Percentiles rank a stretch among this genome's conserved stretches.
Conservation (phyloP, 768 basidiomycete species). For the Amylocystis lapponica region DNA sequence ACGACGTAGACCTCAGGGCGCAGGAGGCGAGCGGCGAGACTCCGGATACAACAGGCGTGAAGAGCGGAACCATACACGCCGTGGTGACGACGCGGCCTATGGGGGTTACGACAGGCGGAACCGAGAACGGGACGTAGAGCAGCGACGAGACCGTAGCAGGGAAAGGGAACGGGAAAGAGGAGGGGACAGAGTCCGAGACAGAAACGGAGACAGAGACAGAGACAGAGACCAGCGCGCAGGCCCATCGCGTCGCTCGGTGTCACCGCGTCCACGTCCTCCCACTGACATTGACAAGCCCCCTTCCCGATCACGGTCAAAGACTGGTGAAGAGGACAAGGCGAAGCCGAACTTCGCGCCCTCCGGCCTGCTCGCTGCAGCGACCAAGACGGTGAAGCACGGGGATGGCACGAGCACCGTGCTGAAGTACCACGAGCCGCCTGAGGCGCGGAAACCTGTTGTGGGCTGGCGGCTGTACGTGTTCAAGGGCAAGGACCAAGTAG, state of each 20-base stretch:
- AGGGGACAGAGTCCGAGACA: conserved; percentile 3
- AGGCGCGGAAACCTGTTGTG: conserved; percentile 85
- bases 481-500: conserved; percentile 89
- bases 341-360: conserved; percentile 90
- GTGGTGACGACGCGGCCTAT: background rate
- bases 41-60: background rate
- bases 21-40: background rate
- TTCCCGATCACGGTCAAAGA: conserved; percentile 36
- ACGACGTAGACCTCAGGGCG: background rate
- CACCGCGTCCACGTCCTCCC: conserved; percentile 41
- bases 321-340: conserved; percentile 43
- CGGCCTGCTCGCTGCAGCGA: conserved; percentile 91
- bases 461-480: conserved; percentile 98
- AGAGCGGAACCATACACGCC: background rate
- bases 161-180: background rate
- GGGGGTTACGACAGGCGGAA: background rate
- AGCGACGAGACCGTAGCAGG: background rate
- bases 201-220: conserved; percentile 12
- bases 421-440: conserved; percentile 98
- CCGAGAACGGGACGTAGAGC: background rate
- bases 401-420: conserved; percentile 80
- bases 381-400: conserved; percentile 76
- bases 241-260: conserved; percentile 50
- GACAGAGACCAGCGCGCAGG: conserved; percentile 25
- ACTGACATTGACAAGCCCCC: conserved; percentile 18